phyloP scores from a whole-genome alignment of 805 yeast genomes.

The Wickerhamiella nectarea region DNA sequence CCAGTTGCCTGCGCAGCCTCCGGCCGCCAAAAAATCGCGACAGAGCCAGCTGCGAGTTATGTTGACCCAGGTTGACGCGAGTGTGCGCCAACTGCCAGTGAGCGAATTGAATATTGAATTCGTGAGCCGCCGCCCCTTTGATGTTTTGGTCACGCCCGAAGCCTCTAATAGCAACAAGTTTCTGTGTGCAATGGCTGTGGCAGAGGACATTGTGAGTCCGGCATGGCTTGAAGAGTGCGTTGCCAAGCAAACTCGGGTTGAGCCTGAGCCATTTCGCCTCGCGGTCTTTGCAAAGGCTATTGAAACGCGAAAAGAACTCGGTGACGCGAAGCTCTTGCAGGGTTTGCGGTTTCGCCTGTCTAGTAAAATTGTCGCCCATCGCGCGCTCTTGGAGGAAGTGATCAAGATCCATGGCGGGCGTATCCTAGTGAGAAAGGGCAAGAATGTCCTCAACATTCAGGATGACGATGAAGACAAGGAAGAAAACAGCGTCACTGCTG shows the following conservation, averaged over 20 bases:
- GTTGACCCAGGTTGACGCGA: too few species aligned
- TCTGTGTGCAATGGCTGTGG: conserved; percentile 49
- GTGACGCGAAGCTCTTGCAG: conserved; percentile 21
- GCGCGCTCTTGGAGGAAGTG: conserved; percentile 40
- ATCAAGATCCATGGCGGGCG: conserved; percentile 46
- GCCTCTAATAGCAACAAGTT: conserved; percentile 81
- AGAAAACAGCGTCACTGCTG: conserved; percentile 10
- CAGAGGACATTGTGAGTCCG: conserved; percentile 21
- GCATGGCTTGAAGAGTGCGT: conserved; percentile 21
- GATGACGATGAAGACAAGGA: conserved; percentile 14
- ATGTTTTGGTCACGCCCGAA: conserved; percentile 54
- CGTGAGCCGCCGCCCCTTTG: conserved; percentile 26
- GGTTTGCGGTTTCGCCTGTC: conserved; percentile 43
- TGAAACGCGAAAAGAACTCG: conserved; percentile 8
- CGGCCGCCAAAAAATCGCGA: neutral
- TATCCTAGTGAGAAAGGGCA: neutral
- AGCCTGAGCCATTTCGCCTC: conserved; percentile 19
- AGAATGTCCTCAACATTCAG: conserved; percentile 1
- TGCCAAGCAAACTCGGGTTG: conserved; percentile 12
- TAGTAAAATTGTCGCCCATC: conserved; percentile 46
- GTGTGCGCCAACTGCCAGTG: too few species aligned
- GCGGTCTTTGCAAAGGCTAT: conserved; percentile 10
- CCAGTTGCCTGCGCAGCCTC: neutral
- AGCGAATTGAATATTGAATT: conserved; percentile 18
- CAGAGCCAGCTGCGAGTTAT: too few species aligned